Base-by-base conservation (phyloP, 192 early-diverging fungal genomes). In the Umbelopsis isabellina region DNA sequence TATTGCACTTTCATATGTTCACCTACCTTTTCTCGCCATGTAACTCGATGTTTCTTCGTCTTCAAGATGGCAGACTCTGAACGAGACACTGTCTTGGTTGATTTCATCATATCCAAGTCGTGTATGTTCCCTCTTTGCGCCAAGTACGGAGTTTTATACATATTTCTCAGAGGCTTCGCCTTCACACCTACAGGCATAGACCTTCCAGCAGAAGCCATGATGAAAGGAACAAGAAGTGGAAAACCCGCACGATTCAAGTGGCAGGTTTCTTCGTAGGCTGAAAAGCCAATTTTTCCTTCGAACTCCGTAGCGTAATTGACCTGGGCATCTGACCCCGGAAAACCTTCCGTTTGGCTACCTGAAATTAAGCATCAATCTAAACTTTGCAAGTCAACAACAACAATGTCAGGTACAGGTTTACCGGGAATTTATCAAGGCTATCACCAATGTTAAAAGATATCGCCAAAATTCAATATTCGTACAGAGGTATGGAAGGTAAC, bases 111-210 rank as follows among this genome's bases (percentile, higher is more conserved):
- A 33, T 61, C 55, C 10, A 61, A 18, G 30, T 61, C 55, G 16
- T 61, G 55, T 6, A 61, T 61, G 15, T 61, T 61, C 6, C 55
- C 55, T 2, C 55, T 27, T 18, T 61, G 55, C 10, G 55, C 55
- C 55, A 61, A n/a, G 18, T 61, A 61, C 13, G 55, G 55, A 3
- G 55, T 61, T 61, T 18, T 61, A 4, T 61, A 61, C 55, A 61
- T 61, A n/a, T 61, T 61, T 61, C 55, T 25, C 18, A 61, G 25
- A 8, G 11, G 25, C 55, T 61, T 61, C 18, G 55, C 27, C 25
- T n/a, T 61, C 1, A 61, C 55, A n/a, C 55, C 55, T 8, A 61
- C 55, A 33, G 55, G 55, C 21, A 61, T 30, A 16, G 55, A 13
- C 3, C 15, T 61, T 13, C 55, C 55, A 16, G 30, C 33, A 25